Evolutionary conservation across 1,139 yeast genomes (phyloP), one percentile per base, ranked within the genome.

Genomic region (Entelexis paramagnoliae): DNA sequence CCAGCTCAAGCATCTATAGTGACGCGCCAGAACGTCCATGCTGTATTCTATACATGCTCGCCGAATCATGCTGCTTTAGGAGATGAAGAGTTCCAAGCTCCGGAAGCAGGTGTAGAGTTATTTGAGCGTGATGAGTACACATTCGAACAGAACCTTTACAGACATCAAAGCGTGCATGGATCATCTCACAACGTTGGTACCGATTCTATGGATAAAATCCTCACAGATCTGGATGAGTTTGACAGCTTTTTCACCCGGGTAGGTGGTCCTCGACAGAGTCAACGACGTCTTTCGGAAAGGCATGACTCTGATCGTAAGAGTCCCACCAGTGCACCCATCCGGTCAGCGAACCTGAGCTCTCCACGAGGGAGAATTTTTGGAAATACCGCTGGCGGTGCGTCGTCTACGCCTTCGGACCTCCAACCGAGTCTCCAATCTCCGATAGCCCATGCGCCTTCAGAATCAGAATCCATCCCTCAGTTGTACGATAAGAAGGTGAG

Each of bases 211-310:
- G 87, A 94, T 64, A 87, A 88, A 62, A 88, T 91, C 83, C 84
- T 95, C 81, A 95, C 96, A 0, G 95, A 94, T n/a, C 72, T 91
- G 56, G 97, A 89, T 63, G 94, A 88, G 62, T 75, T 91, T 59
- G 97, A 91, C 65, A 82, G 91, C 13, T 91, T 91, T 65, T 91
- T 91, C 68, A 85, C 95, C 0, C 83, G 81, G 50, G 93, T 56
- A 1, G 55, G 54, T 2, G 83, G 52, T 20, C 68, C 71, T 1
- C 40, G 40, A 20, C 36, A 30, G 11, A 34, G 16, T 8, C 40
- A 32, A n/a, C 35, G 19, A 2, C 36, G 39, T 7, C 6, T 29
- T 2, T 30, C 40, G 5, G 16, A 24, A 9, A 14, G 43, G 24
- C 24, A 14, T n/a, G 41, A 26, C 2, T 10, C 26, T 34, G 51